Base-by-base conservation (phyloP, 257 asterid genomes). In the Verbena officinalis region DNA sequence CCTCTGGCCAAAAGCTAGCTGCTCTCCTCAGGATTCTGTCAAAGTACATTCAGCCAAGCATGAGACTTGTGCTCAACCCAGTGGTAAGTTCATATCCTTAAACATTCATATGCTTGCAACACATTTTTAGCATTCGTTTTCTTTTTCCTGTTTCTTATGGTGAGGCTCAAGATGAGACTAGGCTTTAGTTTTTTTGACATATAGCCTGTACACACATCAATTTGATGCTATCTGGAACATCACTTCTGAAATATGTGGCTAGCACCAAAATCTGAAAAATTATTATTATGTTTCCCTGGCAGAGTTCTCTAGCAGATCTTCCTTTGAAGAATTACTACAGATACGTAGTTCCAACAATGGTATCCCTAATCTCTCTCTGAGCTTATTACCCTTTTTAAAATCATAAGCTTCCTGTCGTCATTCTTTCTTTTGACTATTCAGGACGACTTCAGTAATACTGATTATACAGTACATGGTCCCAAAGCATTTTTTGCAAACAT, bases 311-410 rank as follows among this genome's bases (percentile, higher is more conserved):
- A 42, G 96, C 75, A 52, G 99, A 94, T 90, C 95, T 90, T 70
- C 99, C 99, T 39, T 74, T 94, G 91, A 94, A 90, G 96, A 94
- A 86, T 70, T 94, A 86, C 85, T 94, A 94, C 81, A 83, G 99
- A 94, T 94, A 87, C 54, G 99, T 94, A n/a, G 80, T 85, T 70
- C 99, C 99, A 22, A 83, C 97, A 70, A 73, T 80, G 95, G 99
- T 93, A 90, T 59, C 54, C 55, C 74, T 46, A 76, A 68, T 67
- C 21, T 34, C 21, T 34, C 75, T 54, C 61, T 54, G 52, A 40
- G 40, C 65, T 59, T 71, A 34, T 70, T 53, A 61, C 61, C 31
- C 59, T 72, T 72, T 55, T 43, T 20, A 57, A 52, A 73, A 51
- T 62, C 30, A 9, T 34, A 21, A 16, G 51, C 65, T 68, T 52